Evolutionary conservation across 306 rosid species (phyloP), one percentile per base, ranked within the genome.

Genomic region (Senna tora): DNA sequence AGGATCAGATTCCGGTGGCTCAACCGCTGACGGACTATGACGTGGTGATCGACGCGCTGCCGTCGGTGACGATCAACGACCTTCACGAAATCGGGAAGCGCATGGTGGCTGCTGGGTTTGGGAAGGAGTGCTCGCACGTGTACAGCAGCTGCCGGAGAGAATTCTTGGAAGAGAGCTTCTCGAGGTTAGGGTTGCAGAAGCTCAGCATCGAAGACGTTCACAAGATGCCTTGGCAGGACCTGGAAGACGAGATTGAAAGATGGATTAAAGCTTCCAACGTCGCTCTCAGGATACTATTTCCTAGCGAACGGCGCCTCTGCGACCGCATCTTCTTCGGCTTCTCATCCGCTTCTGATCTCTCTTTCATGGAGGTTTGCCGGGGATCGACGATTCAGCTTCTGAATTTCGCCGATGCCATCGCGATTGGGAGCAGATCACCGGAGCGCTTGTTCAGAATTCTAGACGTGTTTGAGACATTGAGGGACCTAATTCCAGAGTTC

Each of bases 361-460:
- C 94, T 6, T 88, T 88, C 79, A 88, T 88, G 91, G 91, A 88
- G 82, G 94, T 86, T 12, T 88, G 91, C 46, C 75, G 94, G 4
- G 86, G 89, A 42, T 80, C 91, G 10, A 76, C 87, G 75, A 80
- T 88, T 73, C 91, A 86, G 83, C 85, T 88, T 2, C 73, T 88
- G 57, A 86, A 82, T 56, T 88, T 88, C 17, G 87, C 91, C 2
- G 91, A 86, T 45, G 91, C 94, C 1, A 82, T 88, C 0, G 89
- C 91, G 0, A 84, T 88, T 9, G 87, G 94, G 9, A 80, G 86
- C 47, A 81, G 94, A 11, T 79, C 91, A 9, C 94, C 91, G 8
- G 94, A 88, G 84, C 75, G 94, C 1, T 12, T 88, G 43, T 88
- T 88, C 77, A 86, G 75, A 63, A 77, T 86, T 39, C 75, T 88